Conservation (phyloP, 1,284 basidiomycete species). For the Lentinula novae-zelandiae region DNA sequence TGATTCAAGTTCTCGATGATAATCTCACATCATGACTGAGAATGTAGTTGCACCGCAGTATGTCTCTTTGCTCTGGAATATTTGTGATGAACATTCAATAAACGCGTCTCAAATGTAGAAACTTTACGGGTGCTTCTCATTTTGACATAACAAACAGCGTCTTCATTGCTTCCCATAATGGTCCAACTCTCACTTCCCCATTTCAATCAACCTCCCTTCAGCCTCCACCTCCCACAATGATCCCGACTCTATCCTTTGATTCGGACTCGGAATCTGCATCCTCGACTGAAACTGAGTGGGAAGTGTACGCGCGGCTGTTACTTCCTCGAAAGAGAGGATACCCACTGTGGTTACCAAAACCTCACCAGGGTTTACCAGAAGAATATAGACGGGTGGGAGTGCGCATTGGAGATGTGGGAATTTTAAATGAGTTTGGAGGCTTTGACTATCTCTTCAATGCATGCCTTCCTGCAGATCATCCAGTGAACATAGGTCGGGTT, state of each 20-base stretch:
- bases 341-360: constrained; percentile 28
- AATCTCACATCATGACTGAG: too few relatives aligned
- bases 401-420: constrained; percentile 29
- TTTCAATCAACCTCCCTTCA: background rate
- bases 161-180: background rate
- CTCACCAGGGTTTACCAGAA: constrained; percentile 15
- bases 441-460: constrained; percentile 29
- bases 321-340: constrained; percentile 19
- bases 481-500: constrained; percentile 22
- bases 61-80: too few relatives aligned
- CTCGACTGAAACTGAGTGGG: background rate
- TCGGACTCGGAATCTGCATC: background rate
- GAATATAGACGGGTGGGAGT: constrained; percentile 23
- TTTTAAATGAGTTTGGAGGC: constrained; percentile 23
- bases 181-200: background rate
- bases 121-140: background rate
- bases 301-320: background rate
- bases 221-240: background rate
- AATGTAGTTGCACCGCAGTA: too few relatives aligned
- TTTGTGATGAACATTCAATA: background rate
- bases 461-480: constrained; percentile 14
- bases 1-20: too few relatives aligned
- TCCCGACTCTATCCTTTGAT: background rate
- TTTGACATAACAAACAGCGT: background rate
- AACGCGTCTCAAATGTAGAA: background rate